Evolutionary conservation across 371 early-diverging fungal genomes (phyloP), one percentile per base, ranked within the genome.

Genomic region (Thermomucor indicae-seudaticae): DNA sequence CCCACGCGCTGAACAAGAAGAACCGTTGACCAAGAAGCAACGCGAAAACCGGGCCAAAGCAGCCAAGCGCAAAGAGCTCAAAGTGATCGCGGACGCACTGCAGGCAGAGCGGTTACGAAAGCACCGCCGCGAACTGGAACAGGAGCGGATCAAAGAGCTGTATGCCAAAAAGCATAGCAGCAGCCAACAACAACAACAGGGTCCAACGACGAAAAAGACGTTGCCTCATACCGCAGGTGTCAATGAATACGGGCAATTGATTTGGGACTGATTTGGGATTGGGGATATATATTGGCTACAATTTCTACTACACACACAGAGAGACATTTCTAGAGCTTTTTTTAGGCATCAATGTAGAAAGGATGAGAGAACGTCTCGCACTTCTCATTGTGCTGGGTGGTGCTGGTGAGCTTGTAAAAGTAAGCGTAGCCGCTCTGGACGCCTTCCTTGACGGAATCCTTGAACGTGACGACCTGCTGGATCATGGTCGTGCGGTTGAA

Each of bases 21-120:
- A 65, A 30, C 56, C 65, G 20, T 44, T 76, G 37, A 75, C 75
- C 44, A 82, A 75, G 46, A 78, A 74, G 39, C 83, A 82, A 43
- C 67, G 79, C 16, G 76, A 79, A 58, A 78, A 75, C 45, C 53
- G 55, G 44, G 57, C 67, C 2, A 60, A 65, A 49, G 68, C 67
- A 17, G 62, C 65, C 34, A 75, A 67, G 37, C 52, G 59, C 38
- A 79, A 78, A 34, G 72, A 69, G 34, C 68, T 60, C 6, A 76
- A 75, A 19, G 67, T 58, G 0, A 44, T 56, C 6, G 62, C 55
- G 0, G 70, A 75, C 5, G 70, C 64, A 6, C 34, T 72, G 16
- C 80, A 81, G 50, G 73, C 56, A 1, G 67, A 72, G 35, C 61
- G 81, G 38, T 57, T 81, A 23, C 64, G 71, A 20, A 60, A 69